Evolutionary conservation across 176 grass and related monocot species (phyloP).

Genomic region (Tuctoria greenei): DNA sequence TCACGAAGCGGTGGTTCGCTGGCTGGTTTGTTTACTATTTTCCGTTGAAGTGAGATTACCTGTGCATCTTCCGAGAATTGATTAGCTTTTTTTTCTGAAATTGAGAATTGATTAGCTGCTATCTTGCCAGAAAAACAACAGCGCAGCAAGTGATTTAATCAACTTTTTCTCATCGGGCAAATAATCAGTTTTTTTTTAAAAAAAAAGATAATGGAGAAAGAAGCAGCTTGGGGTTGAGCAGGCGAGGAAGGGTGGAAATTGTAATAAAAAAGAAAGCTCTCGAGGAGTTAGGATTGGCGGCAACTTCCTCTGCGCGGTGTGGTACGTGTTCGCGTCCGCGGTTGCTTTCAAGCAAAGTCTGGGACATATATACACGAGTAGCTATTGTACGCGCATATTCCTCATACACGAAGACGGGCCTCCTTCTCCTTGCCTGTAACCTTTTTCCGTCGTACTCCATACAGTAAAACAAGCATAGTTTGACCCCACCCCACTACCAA

Average conservation of each 20-base stretch:
- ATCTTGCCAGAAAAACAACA: not conserved
- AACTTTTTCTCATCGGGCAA: no score
- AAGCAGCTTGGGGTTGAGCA: not conserved
- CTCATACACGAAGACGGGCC: no score
- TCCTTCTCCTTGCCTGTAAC: no score
- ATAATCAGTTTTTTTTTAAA: no score
- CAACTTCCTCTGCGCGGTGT: not conserved
- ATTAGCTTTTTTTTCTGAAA: no score
- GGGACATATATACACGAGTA: not conserved
- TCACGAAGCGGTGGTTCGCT: not conserved
- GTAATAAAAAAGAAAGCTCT: no score
- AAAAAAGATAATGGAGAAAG: no score
- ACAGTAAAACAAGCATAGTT: no score
- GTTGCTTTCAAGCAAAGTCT: not conserved
- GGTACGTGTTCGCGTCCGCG: not conserved
- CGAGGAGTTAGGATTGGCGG: not conserved
- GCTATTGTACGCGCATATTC: no score
- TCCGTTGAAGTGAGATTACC: not conserved
- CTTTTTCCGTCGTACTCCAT: no score
- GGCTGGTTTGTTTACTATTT: not conserved
- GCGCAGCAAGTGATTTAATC: not conserved
- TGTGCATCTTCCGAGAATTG: not conserved
- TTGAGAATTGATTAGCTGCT: not conserved
- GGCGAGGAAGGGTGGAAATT: no score
- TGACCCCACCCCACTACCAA: no score